Conservation (phyloP, 768 basidiomycete genomes). For the Coprinellus micaceus region DNA sequence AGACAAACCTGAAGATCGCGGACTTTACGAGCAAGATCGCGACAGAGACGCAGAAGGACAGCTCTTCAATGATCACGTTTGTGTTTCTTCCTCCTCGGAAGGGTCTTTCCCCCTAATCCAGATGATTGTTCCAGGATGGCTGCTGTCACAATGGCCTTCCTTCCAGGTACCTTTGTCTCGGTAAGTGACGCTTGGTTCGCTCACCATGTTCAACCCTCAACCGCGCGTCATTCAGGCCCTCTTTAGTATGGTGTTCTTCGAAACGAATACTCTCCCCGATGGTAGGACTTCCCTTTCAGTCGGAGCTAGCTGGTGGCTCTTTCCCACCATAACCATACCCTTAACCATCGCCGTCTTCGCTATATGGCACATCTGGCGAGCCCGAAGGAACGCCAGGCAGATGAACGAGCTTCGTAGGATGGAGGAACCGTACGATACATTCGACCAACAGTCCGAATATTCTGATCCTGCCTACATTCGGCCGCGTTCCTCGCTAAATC, state of each 20-base stretch:
- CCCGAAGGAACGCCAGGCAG: neutral
- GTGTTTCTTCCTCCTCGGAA: neutral
- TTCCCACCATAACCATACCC: conserved; percentile 5
- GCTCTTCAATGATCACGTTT: conserved; percentile 11
- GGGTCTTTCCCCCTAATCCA: too few relatives aligned
- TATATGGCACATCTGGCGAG: conserved; percentile 4
- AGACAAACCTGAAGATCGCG: conserved; percentile 8
- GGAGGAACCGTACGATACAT: too few relatives aligned
- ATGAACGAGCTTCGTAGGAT: too few relatives aligned
- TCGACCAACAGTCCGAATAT: too few relatives aligned
- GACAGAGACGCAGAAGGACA: conserved; percentile 6
- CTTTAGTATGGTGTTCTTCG: conserved; percentile 11
- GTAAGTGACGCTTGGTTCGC: neutral
- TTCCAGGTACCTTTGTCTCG: conserved; percentile 9
- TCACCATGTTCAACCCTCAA: neutral
- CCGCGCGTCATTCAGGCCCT: neutral
- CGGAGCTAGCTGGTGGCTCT: conserved; percentile 6
- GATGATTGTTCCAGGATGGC: too few relatives aligned
- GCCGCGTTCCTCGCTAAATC: too few relatives aligned
- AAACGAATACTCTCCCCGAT: neutral
- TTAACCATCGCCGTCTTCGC: conserved; percentile 2
- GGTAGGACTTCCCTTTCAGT: neutral
- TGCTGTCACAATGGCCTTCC: conserved; percentile 7
- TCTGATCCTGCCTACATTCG: too few relatives aligned
- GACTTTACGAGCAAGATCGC: conserved; percentile 10